phyloP scores from a whole-genome alignment of 2,329 filamentous ascomycete genomes.

The Fusarium veterinarium region DNA sequence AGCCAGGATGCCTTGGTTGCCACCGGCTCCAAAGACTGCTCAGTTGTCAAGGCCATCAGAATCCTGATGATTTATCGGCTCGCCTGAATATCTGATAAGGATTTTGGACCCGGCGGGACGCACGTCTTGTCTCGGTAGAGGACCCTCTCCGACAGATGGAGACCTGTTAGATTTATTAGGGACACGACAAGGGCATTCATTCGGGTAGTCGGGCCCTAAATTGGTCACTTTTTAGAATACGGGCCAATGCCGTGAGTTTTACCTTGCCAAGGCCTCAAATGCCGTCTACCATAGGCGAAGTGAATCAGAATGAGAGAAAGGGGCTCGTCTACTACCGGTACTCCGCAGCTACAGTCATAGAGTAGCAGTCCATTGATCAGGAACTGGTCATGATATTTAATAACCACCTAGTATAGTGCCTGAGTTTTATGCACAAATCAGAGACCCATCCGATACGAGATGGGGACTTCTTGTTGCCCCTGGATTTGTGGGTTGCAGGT shows the following conservation, averaged over 20 bases:
- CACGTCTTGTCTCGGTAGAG: conserved; percentile 14
- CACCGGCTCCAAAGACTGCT: neutral
- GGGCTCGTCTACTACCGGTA: neutral
- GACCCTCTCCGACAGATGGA: neutral
- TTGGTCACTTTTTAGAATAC: neutral
- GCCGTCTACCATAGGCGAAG: conserved; percentile 3
- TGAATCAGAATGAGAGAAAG: neutral
- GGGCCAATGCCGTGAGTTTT: neutral
- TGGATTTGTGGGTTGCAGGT: conserved; percentile 22
- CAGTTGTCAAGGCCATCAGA: neutral
- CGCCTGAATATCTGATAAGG: conserved; percentile 1
- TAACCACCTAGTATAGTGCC: conserved; percentile 1
- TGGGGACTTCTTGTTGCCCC: conserved; percentile 23
- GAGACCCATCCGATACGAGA: conserved; percentile 30
- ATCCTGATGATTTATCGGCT: conserved; percentile 1
- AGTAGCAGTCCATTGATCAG: conserved; percentile 6
- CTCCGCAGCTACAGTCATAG: neutral
- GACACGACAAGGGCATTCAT: neutral
- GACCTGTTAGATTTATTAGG: conserved; percentile 5
- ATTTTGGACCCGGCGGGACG: conserved; percentile 8
- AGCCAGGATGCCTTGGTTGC: neutral
- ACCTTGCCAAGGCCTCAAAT: conserved; percentile 21
- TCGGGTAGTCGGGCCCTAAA: conserved; percentile 4
- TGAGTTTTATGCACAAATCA: conserved; percentile 31
- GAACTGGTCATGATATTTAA: conserved; percentile 11